These are phyloP conservation scores for Plasmodium vinckei DNA, from an alignment of 169 alveolate species.

Conservation along the genomic window DNA sequence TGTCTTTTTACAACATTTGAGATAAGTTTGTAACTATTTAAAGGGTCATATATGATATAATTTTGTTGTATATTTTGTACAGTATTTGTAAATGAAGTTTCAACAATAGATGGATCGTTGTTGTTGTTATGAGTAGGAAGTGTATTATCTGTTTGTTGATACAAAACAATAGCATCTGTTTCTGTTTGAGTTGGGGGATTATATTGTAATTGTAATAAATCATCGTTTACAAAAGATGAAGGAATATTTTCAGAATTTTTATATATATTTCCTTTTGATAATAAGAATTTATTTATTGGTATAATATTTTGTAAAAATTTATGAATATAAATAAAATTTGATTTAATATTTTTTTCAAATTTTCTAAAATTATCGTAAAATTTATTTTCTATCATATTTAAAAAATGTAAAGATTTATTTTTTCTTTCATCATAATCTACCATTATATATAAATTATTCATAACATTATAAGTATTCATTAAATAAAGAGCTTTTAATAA, in stretches of 20 bases:
- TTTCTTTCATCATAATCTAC: constrained; percentile 70
- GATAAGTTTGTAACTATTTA: neutral
- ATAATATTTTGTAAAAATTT: constrained; percentile 59
- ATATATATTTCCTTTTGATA: constrained; percentile 42
- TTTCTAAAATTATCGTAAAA: constrained; percentile 73
- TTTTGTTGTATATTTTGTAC: neutral
- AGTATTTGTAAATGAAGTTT: neutral
- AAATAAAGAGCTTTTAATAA: constrained; percentile 40
- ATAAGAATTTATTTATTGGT: constrained; percentile 47
- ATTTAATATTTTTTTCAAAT: constrained; percentile 53
- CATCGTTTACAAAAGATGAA: constrained; percentile 13
- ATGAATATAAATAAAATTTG: constrained; percentile 30
- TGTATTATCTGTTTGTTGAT: constrained; percentile 13
- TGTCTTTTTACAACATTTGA: constrained; percentile 4
- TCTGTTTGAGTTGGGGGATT: neutral
- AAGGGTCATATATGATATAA: constrained; percentile 33
- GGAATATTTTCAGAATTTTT: constrained; percentile 22
- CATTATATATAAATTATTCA: constrained; percentile 39
- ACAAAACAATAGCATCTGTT: constrained; percentile 18
- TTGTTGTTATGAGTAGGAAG: neutral
- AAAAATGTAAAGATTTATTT: constrained; percentile 62
- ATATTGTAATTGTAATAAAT: constrained; percentile 42
- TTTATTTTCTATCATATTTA: constrained; percentile 63
- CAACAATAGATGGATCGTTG: neutral
- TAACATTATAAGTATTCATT: constrained; percentile 40